Evolutionary conservation across 2,329 filamentous ascomycete genomes (phyloP).

Genomic region (Myriangium duriaei): DNA sequence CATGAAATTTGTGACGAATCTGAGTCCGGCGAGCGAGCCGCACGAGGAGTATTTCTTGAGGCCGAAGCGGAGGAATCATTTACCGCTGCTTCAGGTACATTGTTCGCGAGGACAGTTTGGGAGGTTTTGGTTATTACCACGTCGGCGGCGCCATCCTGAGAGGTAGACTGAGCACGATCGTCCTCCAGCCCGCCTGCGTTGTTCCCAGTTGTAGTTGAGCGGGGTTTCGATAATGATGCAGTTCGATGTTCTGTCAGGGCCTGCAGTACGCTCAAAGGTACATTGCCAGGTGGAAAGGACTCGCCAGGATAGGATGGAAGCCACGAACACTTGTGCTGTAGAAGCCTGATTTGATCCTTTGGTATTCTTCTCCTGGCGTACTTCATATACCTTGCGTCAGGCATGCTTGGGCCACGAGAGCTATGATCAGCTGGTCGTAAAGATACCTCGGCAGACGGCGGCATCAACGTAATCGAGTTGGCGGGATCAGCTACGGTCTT

Average conservation of each 20-base stretch:
- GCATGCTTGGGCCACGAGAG: slow-evolving; percentile 3
- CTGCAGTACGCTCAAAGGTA: slow-evolving; percentile 25
- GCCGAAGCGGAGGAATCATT: not conserved
- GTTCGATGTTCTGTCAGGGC: too few species aligned
- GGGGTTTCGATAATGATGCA: too few species aligned
- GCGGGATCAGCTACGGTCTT: too few species aligned
- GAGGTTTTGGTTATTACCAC: too few species aligned
- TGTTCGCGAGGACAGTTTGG: too few species aligned
- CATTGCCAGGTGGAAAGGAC: slow-evolving; percentile 25
- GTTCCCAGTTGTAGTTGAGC: too few species aligned
- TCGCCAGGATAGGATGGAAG: slow-evolving; percentile 24
- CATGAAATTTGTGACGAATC: slow-evolving; percentile 1
- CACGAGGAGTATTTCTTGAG: not conserved
- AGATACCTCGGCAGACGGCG: too few species aligned
- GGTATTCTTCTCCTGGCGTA: slow-evolving; percentile 24
- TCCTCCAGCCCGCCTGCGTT: not conserved
- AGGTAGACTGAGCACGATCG: too few species aligned
- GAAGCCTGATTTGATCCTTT: slow-evolving; percentile 36
- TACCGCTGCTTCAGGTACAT: not conserved
- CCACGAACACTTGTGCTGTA: slow-evolving; percentile 34
- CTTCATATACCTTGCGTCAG: slow-evolving; percentile 7
- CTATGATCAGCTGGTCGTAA: too few species aligned
- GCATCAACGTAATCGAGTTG: too few species aligned
- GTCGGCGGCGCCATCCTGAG: not conserved
- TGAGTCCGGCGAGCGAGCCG: not conserved